These are phyloP conservation scores for Suillus luteus DNA, from an alignment of 768 basidiomycete genomes.

Conservation along the genomic window DNA sequence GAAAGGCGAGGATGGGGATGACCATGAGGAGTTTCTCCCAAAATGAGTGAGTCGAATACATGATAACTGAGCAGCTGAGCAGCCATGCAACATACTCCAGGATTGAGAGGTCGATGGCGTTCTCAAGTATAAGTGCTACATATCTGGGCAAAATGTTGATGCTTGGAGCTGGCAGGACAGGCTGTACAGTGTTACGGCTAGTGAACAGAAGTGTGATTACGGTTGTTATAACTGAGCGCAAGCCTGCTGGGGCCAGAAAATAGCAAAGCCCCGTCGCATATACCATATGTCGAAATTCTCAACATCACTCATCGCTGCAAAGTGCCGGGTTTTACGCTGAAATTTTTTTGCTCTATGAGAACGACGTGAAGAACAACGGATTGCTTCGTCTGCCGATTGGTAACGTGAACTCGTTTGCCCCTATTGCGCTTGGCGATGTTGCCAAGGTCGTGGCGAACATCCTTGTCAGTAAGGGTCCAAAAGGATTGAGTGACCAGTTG, in stretches of 20 bases:
- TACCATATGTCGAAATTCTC: too few relatives aligned
- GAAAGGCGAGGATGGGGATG: neutral
- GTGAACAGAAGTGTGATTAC: conserved; percentile 3
- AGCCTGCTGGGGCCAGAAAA: neutral
- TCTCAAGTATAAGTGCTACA: neutral
- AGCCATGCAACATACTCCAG: neutral
- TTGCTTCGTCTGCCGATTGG: conserved; percentile 32
- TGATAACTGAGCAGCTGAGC: neutral
- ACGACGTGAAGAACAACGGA: conserved; percentile 27
- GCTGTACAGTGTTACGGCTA: neutral
- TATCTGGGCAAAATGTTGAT: neutral
- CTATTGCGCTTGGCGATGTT: conserved; percentile 33
- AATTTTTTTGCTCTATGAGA: conserved; percentile 33
- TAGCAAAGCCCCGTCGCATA: neutral
- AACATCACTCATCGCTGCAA: neutral
- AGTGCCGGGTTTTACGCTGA: conserved; percentile 35
- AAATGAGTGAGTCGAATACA: neutral
- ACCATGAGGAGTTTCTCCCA: neutral
- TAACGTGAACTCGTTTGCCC: conserved; percentile 28
- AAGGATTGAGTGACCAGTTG: conserved; percentile 33
- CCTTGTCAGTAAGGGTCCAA: conserved; percentile 30
- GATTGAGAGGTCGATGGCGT: neutral
- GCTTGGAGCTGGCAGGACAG: neutral
- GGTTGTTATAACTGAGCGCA: neutral
- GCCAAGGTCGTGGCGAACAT: conserved; percentile 29